Evolutionary conservation across 192 early-diverging fungal species (phyloP), one percentile per base, ranked within the genome.

Genomic region (Entophlyctis luteolus): DNA sequence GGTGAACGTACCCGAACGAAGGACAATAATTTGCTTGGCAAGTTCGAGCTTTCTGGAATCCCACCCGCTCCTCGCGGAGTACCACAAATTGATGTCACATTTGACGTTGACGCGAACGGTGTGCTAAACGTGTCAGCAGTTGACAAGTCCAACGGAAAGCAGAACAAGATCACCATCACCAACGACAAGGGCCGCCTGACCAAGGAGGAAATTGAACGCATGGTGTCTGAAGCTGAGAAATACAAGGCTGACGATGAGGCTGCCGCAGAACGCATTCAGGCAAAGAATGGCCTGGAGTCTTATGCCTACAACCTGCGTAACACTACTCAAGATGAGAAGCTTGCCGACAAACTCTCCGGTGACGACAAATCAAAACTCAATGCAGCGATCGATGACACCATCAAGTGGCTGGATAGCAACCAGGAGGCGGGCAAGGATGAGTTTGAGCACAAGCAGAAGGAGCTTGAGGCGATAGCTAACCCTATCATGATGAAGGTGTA

Each of bases 141-240:
- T 62, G 94, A 94, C 84, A 95, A 96, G 89, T 89, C 91, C 70
- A 95, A 91, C 65, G 92, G 93, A 60, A 84, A 86, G 71, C 87
- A 89, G 72, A 93, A 94, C 87, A 96, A 93, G 86, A 95, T 96
- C 80, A 95, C 93, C 79, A 94, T 98, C 86, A 95, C 93, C 84
- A 94, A 95, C 87, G 93, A 95, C 86, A 95, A 95, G 88, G 94
- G 94, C 63, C 90, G 93, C 73, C 88, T 98, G 59, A 89, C 92
- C 66, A 94, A 97, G 89, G 96, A 96, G 75, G 94, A 96, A 71
- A 96, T 98, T 74, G 94, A 98, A 80, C 93, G 93, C 75, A 95
- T 96, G 93, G 90, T 97, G 45, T 62, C 73, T 60, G 92, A 97
- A 45, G 92, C 92, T 72, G 92, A 94, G 75, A 93, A 93, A 85